Evolutionary conservation across 345 rosid species (phyloP).

Genomic region (Populus ilicifolia): DNA sequence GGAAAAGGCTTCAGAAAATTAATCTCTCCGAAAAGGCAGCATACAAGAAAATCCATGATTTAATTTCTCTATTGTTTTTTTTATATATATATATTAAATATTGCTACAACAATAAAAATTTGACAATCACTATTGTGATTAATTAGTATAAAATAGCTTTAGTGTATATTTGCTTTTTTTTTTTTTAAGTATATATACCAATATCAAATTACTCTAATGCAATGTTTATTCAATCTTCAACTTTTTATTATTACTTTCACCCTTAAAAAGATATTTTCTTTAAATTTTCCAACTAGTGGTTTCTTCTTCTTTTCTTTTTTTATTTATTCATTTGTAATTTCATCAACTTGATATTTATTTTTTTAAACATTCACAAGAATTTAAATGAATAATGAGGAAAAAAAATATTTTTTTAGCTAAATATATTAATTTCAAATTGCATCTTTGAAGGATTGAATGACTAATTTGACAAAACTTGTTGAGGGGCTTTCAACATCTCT

Average conservation of each 20-base stretch:
- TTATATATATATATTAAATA: neutral
- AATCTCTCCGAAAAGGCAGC: neutral
- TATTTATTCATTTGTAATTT: neutral
- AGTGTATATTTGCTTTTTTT: neutral
- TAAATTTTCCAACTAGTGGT: neutral
- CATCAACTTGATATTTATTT: too few relatives aligned
- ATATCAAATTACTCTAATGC: neutral
- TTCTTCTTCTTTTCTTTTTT: neutral
- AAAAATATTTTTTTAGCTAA: too few relatives aligned
- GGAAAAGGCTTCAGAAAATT: conserved; percentile 21
- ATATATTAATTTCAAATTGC: too few relatives aligned
- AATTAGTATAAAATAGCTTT: neutral
- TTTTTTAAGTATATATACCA: too few relatives aligned
- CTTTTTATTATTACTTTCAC: neutral
- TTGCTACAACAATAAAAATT: neutral
- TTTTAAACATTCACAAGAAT: too few relatives aligned
- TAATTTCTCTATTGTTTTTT: neutral
- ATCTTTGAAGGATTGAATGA: too few relatives aligned
- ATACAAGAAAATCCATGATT: neutral
- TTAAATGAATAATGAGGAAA: too few relatives aligned
- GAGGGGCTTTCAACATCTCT: too few relatives aligned
- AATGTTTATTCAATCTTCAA: neutral
- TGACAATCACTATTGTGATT: neutral
- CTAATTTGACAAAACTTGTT: too few relatives aligned
- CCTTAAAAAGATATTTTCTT: neutral